These are phyloP conservation scores for Dictyostelium capitatum DNA, from an alignment of 78 protist species.

Conservation along the genomic window DNA sequence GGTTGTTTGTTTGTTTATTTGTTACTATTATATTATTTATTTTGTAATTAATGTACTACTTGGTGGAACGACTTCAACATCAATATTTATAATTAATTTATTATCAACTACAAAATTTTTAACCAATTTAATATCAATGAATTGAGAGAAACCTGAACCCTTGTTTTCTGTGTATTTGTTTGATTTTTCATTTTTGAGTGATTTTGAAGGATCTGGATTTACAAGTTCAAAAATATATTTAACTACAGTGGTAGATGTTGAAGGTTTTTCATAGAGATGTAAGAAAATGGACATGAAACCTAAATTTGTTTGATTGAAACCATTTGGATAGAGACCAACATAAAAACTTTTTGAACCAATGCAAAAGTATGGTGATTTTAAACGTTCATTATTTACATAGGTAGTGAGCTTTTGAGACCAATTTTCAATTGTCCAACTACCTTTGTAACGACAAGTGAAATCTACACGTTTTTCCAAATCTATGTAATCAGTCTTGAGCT, in stretches of 20 bases:
- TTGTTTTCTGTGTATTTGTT: conserved; percentile 10
- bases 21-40: too few relatives aligned
- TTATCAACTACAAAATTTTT: neutral
- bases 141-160: neutral
- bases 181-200: neutral
- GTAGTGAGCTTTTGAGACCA: neutral
- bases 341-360: conserved; percentile 20
- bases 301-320: conserved; percentile 8
- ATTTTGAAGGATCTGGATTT: neutral
- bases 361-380: conserved; percentile 4
- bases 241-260: neutral
- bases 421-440: conserved; percentile 20
- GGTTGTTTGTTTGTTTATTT: too few relatives aligned
- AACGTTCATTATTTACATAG: neutral
- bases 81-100: neutral
- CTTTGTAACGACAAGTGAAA: neutral
- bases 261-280: conserved; percentile 23
- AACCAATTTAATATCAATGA: neutral
- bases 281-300: neutral
- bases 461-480: conserved; percentile 23
- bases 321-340: conserved; percentile 16
- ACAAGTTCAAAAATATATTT: neutral
- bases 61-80: conserved; percentile 7
- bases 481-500: neutral
- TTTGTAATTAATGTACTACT: neutral